phyloP scores from a whole-genome alignment of 2,329 filamentous ascomycete genomes.

The Sarocladiaceae sp. region DNA sequence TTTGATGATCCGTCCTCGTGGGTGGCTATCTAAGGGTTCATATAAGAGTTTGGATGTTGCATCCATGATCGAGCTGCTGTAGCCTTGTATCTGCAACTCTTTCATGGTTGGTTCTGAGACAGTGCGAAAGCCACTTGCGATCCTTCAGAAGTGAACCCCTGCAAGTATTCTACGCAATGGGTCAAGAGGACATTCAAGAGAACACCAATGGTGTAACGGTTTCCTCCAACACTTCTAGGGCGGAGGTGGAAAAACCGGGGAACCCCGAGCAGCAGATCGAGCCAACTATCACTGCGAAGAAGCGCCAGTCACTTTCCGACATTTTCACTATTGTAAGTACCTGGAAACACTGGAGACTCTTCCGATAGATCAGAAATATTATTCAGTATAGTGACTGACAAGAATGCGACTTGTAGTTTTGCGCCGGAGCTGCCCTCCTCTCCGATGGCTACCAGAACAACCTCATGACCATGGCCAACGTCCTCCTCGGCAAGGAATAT shows the following conservation, averaged over 20 bases:
- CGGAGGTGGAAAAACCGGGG: not conserved
- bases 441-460: constrained; percentile 34
- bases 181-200: not conserved
- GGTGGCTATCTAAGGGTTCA: too few relatives aligned
- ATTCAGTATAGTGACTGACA: not conserved
- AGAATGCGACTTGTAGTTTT: constrained; percentile 20
- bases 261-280: not conserved
- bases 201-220: not conserved
- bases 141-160: not conserved
- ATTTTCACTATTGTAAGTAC: constrained; percentile 5
- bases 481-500: constrained; percentile 27
- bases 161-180: not conserved
- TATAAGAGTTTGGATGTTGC: too few relatives aligned
- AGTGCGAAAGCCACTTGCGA: not conserved
- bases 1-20: not conserved
- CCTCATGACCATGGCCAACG: constrained; percentile 30
- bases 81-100: too few relatives aligned
- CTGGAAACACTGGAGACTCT: too few relatives aligned
- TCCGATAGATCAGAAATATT: not conserved
- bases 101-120: not conserved
- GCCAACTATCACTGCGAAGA: not conserved
- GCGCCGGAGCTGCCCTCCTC: constrained; percentile 28
- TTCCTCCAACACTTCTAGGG: not conserved
- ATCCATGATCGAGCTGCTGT: too few relatives aligned
- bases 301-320: not conserved